Conservation (phyloP, 768 basidiomycete genomes). For the Rhizopogon roseolus region DNA sequence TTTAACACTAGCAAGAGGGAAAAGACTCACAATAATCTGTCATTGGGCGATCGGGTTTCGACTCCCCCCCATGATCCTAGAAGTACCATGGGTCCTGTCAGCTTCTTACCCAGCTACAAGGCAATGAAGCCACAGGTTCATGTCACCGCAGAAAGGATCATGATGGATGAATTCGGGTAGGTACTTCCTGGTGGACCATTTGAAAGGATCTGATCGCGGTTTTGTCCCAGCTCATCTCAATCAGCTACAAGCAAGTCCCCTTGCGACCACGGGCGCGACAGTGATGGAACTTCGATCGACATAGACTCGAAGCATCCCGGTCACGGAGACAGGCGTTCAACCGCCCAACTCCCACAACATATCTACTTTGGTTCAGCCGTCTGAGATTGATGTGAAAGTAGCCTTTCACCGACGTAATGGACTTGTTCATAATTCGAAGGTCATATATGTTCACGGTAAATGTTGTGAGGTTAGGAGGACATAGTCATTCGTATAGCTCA, state of each 20-base stretch:
- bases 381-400: neutral
- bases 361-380: neutral
- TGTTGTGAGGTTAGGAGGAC: neutral
- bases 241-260: neutral
- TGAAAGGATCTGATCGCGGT: neutral
- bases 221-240: neutral
- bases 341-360: neutral
- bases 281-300: neutral
- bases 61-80: neutral
- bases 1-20: slow-evolving; percentile 29
- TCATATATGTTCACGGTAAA: neutral
- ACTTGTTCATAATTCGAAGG: neutral
- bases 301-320: neutral
- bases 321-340: neutral
- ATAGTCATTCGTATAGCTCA: neutral
- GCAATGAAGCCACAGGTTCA: slow-evolving; percentile 30
- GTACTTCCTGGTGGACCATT: neutral
- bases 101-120: slow-evolving; percentile 6
- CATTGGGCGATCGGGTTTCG: neutral
- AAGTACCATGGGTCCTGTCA: neutral
- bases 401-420: neutral
- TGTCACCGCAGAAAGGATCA: slow-evolving; percentile 57
- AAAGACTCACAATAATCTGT: neutral
- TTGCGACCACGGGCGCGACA: neutral
- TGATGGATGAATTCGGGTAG: slow-evolving; percentile 50